Evolutionary conservation across 2,329 filamentous ascomycete species (phyloP).

Genomic region (Penicillium sp.): DNA sequence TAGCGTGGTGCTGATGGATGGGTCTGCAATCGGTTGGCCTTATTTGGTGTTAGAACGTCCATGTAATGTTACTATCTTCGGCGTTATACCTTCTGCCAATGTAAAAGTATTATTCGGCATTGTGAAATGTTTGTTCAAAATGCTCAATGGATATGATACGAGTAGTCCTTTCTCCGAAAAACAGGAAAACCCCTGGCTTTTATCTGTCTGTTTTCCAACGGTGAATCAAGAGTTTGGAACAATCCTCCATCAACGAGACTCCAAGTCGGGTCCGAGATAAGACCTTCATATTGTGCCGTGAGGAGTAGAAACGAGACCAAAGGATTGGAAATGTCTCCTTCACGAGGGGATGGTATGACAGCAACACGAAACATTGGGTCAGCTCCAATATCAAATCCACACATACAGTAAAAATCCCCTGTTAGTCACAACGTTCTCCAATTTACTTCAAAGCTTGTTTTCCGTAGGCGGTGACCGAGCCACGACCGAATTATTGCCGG

Average conservation of each 20-base stretch:
- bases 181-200: background rate
- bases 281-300: background rate
- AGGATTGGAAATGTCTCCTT: background rate
- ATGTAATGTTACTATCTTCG: background rate
- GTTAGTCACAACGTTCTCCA: too few relatives aligned
- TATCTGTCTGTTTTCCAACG: background rate
- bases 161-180: background rate
- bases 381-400: too few relatives aligned
- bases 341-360: too few relatives aligned
- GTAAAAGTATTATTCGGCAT: slow-evolving; percentile 26
- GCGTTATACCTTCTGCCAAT: slow-evolving; percentile 27
- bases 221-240: background rate
- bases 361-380: too few relatives aligned
- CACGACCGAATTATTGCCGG: background rate
- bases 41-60: background rate
- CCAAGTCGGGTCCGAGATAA: background rate
- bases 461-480: background rate
- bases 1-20: slow-evolving; percentile 24
- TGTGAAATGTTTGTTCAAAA: background rate
- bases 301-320: background rate
- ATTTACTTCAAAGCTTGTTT: too few relatives aligned
- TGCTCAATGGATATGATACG: background rate
- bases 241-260: background rate
- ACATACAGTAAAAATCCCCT: too few relatives aligned
- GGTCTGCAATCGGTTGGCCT: slow-evolving; percentile 30